Conservation (phyloP, 2,329 filamentous ascomycete species). For the Fusarium virguliforme region DNA sequence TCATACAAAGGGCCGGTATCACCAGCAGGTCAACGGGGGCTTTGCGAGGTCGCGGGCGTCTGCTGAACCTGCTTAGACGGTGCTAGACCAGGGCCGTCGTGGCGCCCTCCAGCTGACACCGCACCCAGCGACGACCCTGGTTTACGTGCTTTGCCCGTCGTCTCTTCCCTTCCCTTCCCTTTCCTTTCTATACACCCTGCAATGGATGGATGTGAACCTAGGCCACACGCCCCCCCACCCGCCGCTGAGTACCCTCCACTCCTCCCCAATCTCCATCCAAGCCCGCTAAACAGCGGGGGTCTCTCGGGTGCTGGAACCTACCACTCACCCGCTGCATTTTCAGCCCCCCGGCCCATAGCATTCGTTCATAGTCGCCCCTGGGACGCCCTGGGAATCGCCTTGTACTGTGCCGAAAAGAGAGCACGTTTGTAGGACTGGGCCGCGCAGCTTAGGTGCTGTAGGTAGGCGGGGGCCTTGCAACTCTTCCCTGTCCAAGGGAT, state of each 20-base stretch:
- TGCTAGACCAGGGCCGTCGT: slow-evolving; percentile 50
- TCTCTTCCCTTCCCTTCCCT: slow-evolving; percentile 6
- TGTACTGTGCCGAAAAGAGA: slow-evolving; percentile 17
- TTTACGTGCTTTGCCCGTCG: slow-evolving; percentile 41
- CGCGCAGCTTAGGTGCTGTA: slow-evolving; percentile 14
- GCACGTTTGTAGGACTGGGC: slow-evolving; percentile 17
- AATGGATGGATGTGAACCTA: neutral
- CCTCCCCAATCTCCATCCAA: slow-evolving; percentile 40
- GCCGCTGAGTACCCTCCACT: slow-evolving; percentile 42
- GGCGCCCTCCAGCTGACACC: slow-evolving; percentile 53
- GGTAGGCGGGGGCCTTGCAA: slow-evolving; percentile 9
- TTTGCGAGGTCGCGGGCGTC: slow-evolving; percentile 38
- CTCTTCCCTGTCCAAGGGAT: slow-evolving; percentile 26
- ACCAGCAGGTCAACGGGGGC: slow-evolving; percentile 32
- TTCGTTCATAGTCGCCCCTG: slow-evolving; percentile 39
- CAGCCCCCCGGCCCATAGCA: slow-evolving; percentile 36
- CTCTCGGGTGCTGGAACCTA: slow-evolving; percentile 41
- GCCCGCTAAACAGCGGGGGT: slow-evolving; percentile 41
- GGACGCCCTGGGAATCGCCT: slow-evolving; percentile 37
- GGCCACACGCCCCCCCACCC: slow-evolving; percentile 32
- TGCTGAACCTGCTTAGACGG: slow-evolving; percentile 43
- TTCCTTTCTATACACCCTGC: slow-evolving; percentile 18
- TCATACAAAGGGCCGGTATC: slow-evolving; percentile 36
- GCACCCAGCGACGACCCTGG: slow-evolving; percentile 42
- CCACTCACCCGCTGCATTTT: slow-evolving; percentile 39